Percentiles rank a stretch among this genome's conserved stretches.
Conservation (phyloP, 768 basidiomycete species). For the Naganishia onofrii region DNA sequence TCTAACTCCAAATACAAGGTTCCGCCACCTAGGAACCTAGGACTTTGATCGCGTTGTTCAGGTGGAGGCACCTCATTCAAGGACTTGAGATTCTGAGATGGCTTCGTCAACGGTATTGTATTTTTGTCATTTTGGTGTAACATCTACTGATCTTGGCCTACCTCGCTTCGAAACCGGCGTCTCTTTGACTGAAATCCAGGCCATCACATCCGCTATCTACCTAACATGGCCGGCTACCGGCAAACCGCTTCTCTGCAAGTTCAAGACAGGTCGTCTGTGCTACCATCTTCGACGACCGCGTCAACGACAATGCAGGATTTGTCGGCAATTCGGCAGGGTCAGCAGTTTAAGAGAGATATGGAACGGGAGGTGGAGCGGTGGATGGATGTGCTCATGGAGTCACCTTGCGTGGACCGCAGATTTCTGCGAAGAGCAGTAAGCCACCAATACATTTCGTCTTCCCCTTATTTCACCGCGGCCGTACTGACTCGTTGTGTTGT, state of each 20-base stretch:
- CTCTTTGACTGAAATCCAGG: no score
- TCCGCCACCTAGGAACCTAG: no score
- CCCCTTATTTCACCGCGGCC: not conserved
- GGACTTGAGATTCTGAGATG: no score
- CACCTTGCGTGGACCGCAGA: constrained; percentile 34
- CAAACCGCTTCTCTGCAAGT: constrained; percentile 11
- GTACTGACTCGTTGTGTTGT: not conserved
- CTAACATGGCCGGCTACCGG: not conserved
- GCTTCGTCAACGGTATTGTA: no score
- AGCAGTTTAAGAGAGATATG: constrained; percentile 34
- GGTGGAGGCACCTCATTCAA: no score
- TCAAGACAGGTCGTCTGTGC: not conserved
- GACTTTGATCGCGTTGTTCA: no score
- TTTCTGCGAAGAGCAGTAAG: constrained; percentile 44
- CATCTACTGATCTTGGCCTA: no score
- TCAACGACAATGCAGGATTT: constrained; percentile 25
- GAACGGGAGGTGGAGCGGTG: constrained; percentile 43
- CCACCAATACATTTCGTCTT: not conserved
- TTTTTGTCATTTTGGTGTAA: no score
- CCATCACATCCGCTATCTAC: not conserved
- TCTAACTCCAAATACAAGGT: no score
- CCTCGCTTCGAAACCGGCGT: not conserved
- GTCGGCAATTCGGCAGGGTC: constrained; percentile 25
- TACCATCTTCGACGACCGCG: not conserved
- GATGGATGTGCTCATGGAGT: constrained; percentile 47